Conservation (phyloP, 2,329 filamentous ascomycete genomes). For the Scorias spongiosa region DNA sequence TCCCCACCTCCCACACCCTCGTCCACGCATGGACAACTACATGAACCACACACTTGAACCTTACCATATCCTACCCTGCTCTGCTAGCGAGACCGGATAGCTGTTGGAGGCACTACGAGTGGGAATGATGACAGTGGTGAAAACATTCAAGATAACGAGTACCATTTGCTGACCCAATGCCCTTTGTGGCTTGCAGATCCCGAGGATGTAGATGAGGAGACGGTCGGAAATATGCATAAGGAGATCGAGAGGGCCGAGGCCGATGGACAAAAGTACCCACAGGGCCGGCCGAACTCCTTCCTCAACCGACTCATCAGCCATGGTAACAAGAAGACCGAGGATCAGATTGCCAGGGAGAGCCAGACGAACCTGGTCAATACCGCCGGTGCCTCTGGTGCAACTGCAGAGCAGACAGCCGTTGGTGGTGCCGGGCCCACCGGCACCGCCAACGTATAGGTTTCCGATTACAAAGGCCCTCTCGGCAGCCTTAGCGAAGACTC, state of each 20-base stretch:
- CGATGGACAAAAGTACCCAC: slow-evolving; percentile 11
- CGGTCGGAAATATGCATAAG: slow-evolving; percentile 20
- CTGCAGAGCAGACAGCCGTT: no score
- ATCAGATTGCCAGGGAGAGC: slow-evolving; percentile 15
- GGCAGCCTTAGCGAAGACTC: no score
- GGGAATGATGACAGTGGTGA: no score
- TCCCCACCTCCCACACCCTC: no score
- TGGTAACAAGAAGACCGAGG: slow-evolving; percentile 26
- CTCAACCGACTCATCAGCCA: slow-evolving; percentile 23
- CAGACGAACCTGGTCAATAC: background rate
- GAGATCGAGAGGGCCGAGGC: slow-evolving; percentile 21
- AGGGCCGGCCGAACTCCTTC: slow-evolving; percentile 21
- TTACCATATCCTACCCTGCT: no score
- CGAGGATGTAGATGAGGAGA: slow-evolving; percentile 23
- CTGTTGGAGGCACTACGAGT: no score
- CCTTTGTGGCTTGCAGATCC: slow-evolving; percentile 9
- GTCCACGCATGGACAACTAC: no score
- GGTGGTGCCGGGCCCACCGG: background rate
- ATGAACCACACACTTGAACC: no score
- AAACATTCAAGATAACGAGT: no score
- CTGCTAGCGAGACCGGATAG: no score
- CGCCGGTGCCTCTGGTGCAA: background rate
- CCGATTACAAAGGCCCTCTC: no score
- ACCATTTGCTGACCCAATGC: no score
- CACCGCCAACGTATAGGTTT: background rate